Percentiles rank a stretch among this genome's conserved stretches.
Conservation (phyloP, 1,284 basidiomycete species). For the Sanghuangporus baumii region DNA sequence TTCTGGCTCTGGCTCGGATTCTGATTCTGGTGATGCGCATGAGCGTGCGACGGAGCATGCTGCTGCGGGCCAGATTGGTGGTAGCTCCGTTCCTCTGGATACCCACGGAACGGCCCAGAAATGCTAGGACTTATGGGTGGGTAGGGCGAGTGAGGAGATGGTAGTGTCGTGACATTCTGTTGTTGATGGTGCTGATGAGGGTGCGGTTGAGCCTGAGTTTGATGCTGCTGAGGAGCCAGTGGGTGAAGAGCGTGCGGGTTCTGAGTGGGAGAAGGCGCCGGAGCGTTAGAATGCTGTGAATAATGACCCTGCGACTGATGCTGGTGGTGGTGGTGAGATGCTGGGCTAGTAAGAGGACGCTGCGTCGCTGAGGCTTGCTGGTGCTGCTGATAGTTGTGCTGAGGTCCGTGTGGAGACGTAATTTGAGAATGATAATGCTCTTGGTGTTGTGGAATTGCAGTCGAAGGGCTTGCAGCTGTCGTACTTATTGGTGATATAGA, state of each 20-base stretch:
- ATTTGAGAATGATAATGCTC: slow-evolving; percentile 2
- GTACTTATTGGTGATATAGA: neutral
- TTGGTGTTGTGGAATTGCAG: slow-evolving; percentile 1
- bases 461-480: neutral
- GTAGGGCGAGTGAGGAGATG: slow-evolving; percentile 6
- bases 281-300: neutral
- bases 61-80: neutral
- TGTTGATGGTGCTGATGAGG: neutral
- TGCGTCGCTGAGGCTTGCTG: neutral
- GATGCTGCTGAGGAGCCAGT: neutral
- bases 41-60: neutral
- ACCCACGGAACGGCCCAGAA: neutral
- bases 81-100: neutral
- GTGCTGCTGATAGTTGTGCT: neutral
- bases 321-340: slow-evolving; percentile 1
- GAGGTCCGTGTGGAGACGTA: neutral
- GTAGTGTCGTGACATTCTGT: neutral
- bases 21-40: neutral
- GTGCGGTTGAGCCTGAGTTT: neutral
- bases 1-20: neutral
- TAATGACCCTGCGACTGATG: neutral
- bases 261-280: neutral
- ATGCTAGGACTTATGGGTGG: neutral
- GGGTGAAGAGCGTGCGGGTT: neutral
- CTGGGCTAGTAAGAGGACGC: neutral